A percentile compares a stretch with the other conserved stretches of the same genome.
These are phyloP conservation scores for Pontederia paniculata DNA, from an alignment of 176 grass and related monocot species.

Conservation along the genomic window DNA sequence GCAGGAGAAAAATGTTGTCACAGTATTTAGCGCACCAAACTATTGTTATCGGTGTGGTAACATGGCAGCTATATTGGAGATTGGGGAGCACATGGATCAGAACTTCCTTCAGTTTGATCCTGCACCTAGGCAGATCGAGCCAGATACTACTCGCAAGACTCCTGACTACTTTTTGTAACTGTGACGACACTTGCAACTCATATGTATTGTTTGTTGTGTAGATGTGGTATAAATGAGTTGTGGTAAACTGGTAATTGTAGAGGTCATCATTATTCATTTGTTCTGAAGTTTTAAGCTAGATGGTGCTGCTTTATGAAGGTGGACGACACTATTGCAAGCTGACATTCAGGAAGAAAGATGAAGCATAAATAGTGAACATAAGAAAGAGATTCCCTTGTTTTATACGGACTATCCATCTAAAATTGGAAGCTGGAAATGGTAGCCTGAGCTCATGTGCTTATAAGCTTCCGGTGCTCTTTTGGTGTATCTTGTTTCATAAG, in stretches of 20 bases:
- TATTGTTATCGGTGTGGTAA: constrained; percentile 97
- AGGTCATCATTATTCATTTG: constrained; percentile 1
- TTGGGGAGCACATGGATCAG: constrained; percentile 92
- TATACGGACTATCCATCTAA: not conserved
- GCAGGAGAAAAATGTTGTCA: constrained; percentile 96
- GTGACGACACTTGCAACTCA: constrained; percentile 13
- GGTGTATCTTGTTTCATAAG: no score
- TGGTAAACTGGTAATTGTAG: constrained; percentile 1
- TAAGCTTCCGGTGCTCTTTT: no score
- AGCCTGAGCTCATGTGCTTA: no score
- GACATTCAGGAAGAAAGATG: not conserved
- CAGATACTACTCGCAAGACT: constrained; percentile 82
- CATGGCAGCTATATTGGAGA: constrained; percentile 91
- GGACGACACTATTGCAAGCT: not conserved
- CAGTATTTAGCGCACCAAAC: constrained; percentile 91
- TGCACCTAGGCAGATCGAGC: constrained; percentile 78
- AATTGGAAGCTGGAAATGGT: not conserved
- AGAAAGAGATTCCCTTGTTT: constrained; percentile 4
- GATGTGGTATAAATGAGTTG: constrained; percentile 1
- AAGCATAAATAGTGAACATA: not conserved
- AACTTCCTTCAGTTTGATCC: constrained; percentile 97
- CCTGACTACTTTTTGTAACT: constrained; percentile 98
- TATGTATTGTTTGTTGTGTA: constrained; percentile 1
- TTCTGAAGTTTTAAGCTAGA: not conserved
- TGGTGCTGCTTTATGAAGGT: not conserved